Percentiles rank a stretch among this genome's conserved stretches.
phyloP scores from a whole-genome alignment of 305 asterid species.

The Salvia sclarea region DNA sequence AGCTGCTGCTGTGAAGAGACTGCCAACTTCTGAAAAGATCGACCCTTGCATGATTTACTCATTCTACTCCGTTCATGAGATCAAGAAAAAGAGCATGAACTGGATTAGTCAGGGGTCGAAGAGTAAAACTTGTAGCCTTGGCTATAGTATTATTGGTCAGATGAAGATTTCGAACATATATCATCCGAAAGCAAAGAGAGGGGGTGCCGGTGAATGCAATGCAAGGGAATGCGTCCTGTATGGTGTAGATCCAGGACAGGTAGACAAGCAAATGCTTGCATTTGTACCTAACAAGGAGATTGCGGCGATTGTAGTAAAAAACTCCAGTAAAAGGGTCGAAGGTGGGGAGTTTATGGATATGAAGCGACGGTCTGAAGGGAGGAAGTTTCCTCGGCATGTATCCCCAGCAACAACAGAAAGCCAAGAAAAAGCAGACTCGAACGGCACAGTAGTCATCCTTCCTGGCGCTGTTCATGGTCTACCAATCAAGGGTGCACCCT shows the following conservation, averaged over 20 bases:
- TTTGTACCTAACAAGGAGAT: slow-evolving; percentile 56
- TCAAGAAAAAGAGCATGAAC: slow-evolving; percentile 64
- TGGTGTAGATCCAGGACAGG: slow-evolving; percentile 48
- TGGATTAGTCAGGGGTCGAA: slow-evolving; percentile 77
- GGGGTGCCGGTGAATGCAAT: slow-evolving; percentile 28
- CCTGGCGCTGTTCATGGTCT: slow-evolving; percentile 78
- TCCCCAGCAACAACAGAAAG: slow-evolving; percentile 17
- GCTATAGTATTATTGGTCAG: slow-evolving; percentile 61
- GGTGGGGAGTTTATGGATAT: slow-evolving; percentile 24
- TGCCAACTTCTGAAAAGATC: slow-evolving; percentile 48
- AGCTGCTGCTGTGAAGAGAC: slow-evolving; percentile 65
- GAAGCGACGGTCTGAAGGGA: slow-evolving; percentile 24
- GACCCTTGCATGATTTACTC: slow-evolving; percentile 59
- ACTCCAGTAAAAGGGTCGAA: slow-evolving; percentile 28
- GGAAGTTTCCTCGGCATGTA: slow-evolving; percentile 9
- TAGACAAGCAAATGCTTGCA: slow-evolving; percentile 45
- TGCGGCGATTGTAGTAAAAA: slow-evolving; percentile 63
- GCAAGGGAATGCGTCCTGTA: slow-evolving; percentile 66
- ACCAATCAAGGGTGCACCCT: slow-evolving; percentile 69
- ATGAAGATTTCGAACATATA: slow-evolving; percentile 62
- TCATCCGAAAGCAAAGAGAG: slow-evolving; percentile 27
- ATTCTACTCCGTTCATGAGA: slow-evolving; percentile 77
- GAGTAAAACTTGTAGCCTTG: slow-evolving; percentile 59
- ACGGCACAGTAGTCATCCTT: slow-evolving; percentile 57
- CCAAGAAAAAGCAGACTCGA: slow-evolving; percentile 29